These are phyloP conservation scores for Isochrysis galbana DNA, from an alignment of 78 protist genomes.

Conservation along the genomic window DNA sequence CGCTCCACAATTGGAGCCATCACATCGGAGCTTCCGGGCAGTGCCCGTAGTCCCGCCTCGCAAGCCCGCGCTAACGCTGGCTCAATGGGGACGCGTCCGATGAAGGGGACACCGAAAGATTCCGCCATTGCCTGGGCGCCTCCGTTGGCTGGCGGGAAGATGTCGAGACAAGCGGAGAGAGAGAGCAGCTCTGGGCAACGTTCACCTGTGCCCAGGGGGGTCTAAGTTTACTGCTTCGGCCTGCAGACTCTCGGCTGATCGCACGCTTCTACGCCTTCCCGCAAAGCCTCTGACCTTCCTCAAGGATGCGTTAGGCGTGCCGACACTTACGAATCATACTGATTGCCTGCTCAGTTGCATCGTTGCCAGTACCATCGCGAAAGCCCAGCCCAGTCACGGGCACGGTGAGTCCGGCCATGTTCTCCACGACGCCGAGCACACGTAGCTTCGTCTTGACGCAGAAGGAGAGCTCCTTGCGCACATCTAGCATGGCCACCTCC, in stretches of 20 bases:
- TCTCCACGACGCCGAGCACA: conserved; percentile 98
- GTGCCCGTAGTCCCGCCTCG: conserved; percentile 22
- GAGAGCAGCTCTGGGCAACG: background rate
- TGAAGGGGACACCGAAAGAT: conserved; percentile 43
- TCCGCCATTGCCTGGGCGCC: conserved; percentile 47
- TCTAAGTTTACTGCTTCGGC: background rate
- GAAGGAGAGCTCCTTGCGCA: conserved; percentile 92
- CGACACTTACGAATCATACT: too few relatives aligned
- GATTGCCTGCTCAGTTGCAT: background rate
- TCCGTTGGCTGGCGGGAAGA: background rate
- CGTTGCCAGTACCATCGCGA: background rate
- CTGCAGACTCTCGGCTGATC: background rate
- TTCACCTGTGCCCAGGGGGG: background rate
- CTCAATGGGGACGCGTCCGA: conserved; percentile 72
- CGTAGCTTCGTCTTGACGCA: conserved; percentile 71
- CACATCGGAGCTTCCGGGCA: background rate
- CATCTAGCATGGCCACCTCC: conserved; percentile 61
- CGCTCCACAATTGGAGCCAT: background rate
- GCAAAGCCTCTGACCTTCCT: background rate
- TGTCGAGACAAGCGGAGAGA: background rate
- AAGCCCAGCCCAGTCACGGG: background rate
- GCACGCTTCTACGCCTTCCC: too few relatives aligned
- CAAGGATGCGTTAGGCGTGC: background rate
- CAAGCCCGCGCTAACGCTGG: conserved; percentile 52
- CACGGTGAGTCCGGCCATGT: conserved; percentile 86